These are phyloP conservation scores for Parastagonospora nodorum DNA, from an alignment of 2,329 filamentous ascomycete species.

Conservation along the genomic window DNA sequence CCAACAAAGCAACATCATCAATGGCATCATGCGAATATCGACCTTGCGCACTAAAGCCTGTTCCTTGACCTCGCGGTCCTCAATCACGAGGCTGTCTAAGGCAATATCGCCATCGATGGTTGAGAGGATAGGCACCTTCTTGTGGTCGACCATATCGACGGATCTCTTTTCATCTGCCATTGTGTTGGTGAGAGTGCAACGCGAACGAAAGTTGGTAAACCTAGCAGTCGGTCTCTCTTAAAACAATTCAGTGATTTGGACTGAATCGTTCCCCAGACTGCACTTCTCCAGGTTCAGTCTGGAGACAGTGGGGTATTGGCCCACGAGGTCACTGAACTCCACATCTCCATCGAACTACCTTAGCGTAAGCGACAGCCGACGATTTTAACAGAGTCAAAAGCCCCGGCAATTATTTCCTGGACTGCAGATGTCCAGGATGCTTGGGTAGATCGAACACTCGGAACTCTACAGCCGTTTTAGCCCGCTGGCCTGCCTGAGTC, in stretches of 20 bases:
- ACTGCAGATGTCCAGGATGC: background rate
- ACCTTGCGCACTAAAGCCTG: conserved; percentile 68
- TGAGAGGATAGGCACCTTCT: background rate
- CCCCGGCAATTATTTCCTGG: background rate
- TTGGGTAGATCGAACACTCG: background rate
- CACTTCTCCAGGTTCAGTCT: background rate
- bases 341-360: background rate
- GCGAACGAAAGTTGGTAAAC: background rate
- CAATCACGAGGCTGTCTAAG: background rate
- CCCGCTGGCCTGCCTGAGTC: background rate
- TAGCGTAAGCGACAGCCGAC: conserved; percentile 18
- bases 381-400: background rate
- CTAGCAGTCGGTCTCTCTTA: background rate
- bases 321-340: background rate
- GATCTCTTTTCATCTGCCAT: background rate
- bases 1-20: conserved; percentile 63
- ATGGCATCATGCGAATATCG: conserved; percentile 67
- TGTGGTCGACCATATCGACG: background rate
- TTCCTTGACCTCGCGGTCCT: conserved; percentile 44
- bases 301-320: background rate
- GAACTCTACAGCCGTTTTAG: background rate
- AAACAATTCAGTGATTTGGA: background rate
- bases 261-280: background rate
- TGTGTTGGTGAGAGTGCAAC: background rate
- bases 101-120: background rate